Conservation (phyloP, 331 rosid species). For the Malus hybrid region DNA sequence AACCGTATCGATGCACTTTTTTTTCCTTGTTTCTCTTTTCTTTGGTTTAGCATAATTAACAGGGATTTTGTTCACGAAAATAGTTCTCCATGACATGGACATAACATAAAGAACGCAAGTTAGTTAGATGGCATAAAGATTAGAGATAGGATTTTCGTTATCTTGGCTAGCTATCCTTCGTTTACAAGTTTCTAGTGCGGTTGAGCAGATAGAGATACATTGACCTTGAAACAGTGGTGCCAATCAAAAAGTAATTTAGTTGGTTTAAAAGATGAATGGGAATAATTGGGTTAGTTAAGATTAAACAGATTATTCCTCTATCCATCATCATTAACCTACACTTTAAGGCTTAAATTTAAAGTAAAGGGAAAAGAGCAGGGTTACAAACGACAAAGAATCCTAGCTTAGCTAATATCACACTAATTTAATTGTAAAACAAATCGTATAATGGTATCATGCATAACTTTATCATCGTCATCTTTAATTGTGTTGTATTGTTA, state of each 20-base stretch:
- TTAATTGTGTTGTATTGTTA: too few species aligned
- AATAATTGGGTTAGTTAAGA: constrained; percentile 29
- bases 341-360: constrained; percentile 1
- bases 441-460: too few species aligned
- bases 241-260: constrained; percentile 13
- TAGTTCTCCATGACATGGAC: not conserved
- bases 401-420: not conserved
- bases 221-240: constrained; percentile 30
- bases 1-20: constrained; percentile 13
- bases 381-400: constrained; percentile 16
- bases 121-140: not conserved
- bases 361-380: constrained; percentile 4
- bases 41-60: not conserved
- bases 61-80: not conserved
- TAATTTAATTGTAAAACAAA: too few species aligned
- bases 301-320: constrained; percentile 7
- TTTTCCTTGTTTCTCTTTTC: not conserved
- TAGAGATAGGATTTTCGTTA: not conserved
- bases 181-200: constrained; percentile 27
- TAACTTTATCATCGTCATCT: too few species aligned
- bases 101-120: not conserved
- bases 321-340: constrained; percentile 8
- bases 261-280: constrained; percentile 27
- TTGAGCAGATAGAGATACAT: constrained; percentile 29
- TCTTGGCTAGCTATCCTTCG: constrained; percentile 9